Evolutionary conservation across 2,329 filamentous ascomycete genomes (phyloP), one percentile per base, ranked within the genome.

Genomic region (Bimuria novae-zelandiae): DNA sequence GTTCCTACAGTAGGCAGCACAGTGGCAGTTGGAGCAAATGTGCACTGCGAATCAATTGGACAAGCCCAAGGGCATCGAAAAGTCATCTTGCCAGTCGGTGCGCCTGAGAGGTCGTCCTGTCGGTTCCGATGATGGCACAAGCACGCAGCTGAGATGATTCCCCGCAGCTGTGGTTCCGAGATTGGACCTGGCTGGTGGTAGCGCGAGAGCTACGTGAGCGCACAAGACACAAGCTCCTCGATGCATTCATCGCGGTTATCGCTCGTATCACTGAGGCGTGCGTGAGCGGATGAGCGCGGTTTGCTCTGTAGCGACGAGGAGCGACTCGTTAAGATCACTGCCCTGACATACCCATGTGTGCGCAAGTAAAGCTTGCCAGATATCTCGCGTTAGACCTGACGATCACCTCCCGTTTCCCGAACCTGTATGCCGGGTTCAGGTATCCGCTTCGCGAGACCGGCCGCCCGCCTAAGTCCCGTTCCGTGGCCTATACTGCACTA

Each of bases 401-500:
- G 53, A 61, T 59, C 56, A n/a, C 56, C 47, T 57, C 32, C 39
- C 53, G 12, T 11, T 27, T 48, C 25, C 35, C 49, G 48, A 40
- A 39, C 27, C 12, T 30, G 36, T 21, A n/a, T 42, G 25, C 44
- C 50, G n/a, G 32, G 27, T 46, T 36, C 36, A 37, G 29, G 55
- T 27, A 49, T 19, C 51, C 41, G 40, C 52, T 52, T 49, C 47
- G 27, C 55, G 52, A 59, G 22, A 51, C 58, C 55, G 53, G 56
- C 56, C 60, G 58, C 54, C 47, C 52, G 48, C 56, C 53, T 56
- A 54, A 53, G 52, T 52, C 54, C 57, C 54, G 60, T 54, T 44
- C 53, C 50, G 49, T 32, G 35, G 33, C 42, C 29, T 30, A 29
- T 21, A n/a, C 23, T 29, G 46, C 57, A 46, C 54, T 55, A 68